Percentiles rank a stretch among this genome's conserved stretches.
phyloP scores from a whole-genome alignment of 164 flowering plant species.

The Vitis rotundifolia region DNA sequence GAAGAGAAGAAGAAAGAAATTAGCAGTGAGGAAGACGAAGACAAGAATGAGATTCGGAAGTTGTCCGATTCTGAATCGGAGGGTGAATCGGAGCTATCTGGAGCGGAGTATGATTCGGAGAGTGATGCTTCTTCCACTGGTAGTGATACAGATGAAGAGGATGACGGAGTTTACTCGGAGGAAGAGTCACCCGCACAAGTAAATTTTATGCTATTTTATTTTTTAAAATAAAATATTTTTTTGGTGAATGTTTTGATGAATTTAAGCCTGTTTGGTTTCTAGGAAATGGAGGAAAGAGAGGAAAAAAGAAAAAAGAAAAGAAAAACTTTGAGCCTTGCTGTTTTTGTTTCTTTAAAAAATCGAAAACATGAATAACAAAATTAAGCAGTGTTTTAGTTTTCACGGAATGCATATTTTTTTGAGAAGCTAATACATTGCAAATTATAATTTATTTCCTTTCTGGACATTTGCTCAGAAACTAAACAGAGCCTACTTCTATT shows the following conservation, averaged over 20 bases:
- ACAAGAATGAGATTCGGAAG: not conserved
- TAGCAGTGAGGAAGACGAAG: conserved; percentile 5
- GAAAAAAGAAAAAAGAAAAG: no score
- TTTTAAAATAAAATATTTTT: not conserved
- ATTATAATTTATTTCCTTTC: not conserved
- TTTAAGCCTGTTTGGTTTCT: not conserved
- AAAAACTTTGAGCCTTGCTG: no score
- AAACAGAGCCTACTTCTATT: not conserved
- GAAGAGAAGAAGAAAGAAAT: conserved; percentile 8
- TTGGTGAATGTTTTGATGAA: not conserved
- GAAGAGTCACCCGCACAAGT: conserved; percentile 34
- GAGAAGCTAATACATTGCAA: no score
- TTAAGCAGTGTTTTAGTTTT: no score
- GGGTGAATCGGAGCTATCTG: conserved; percentile 14
- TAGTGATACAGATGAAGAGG: conserved; percentile 34
- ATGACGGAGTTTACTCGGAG: conserved; percentile 25
- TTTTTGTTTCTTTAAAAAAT: no score
- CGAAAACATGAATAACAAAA: no score
- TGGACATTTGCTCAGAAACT: no score
- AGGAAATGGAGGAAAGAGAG: no score
- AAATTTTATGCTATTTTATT: not conserved
- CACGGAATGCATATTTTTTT: no score
- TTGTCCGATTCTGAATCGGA: conserved; percentile 10
- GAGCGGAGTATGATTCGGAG: conserved; percentile 11
- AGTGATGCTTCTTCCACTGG: conserved; percentile 19